Evolutionary conservation across 257 asterid species (phyloP), one percentile per base, ranked within the genome.

Genomic region (Mitragyna speciosa): DNA sequence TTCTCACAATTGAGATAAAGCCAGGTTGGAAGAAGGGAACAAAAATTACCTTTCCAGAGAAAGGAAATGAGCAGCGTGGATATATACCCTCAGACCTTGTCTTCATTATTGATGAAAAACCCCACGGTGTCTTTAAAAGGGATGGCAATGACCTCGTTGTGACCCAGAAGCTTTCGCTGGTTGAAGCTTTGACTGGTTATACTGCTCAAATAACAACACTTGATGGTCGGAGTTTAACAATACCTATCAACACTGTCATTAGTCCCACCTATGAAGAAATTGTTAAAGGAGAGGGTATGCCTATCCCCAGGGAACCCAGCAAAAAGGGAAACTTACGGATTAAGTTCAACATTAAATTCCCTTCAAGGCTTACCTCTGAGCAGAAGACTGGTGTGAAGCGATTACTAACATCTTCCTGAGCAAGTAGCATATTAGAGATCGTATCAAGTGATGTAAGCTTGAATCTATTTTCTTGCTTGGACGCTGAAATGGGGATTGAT

Each of bases 11-110:
- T 11, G 95, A 89, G 79, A 91, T 95, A 15, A 95, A 89, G 82
- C 97, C 98, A 11, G 98, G 98, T 22, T 93, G 98, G 98, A 95
- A 95, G 82, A 93, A 95, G 85, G 98, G 98, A 65, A 95, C 98
- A 14, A 95, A 95, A 79, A 90, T 95, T 84, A 95, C 98, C 26
- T 95, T 95, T 72, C 98, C 95, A 8, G 97, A 95, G 81, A 95
- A 93, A 82, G 98, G 98, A 77, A 89, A 91, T 17, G 96, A 90
- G 65, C 91, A 90, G 78, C 89, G 90, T 70, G 98, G 97, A 39
- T 85, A 85, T 83, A 92, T 93, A 76, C 96, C 98, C 70, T 85
- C 97, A 0, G 98, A 95, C 83, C 91, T 95, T 48, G 90, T 93
- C 39, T 93, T 95, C 88, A 92, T 91, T 58, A 85, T 95, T 2